Evolutionary conservation across 495 filamentous ascomycete genomes (phyloP).

Genomic region (Diplogelasinospora grovesii): DNA sequence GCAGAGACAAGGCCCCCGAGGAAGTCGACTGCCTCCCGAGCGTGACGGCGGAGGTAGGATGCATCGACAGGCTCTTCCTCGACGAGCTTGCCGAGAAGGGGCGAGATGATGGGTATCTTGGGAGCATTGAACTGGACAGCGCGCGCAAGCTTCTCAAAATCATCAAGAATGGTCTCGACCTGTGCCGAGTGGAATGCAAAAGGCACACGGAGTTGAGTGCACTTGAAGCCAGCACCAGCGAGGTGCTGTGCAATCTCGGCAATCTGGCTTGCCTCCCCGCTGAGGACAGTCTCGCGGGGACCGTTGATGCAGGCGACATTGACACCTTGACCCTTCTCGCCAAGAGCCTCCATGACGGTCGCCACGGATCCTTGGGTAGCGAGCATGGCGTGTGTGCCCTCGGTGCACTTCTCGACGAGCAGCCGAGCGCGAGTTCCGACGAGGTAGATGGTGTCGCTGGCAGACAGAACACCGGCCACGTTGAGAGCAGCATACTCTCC

Average conservation of each 20-base stretch:
- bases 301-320: conserved; percentile 59
- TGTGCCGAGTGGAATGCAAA: conserved; percentile 81
- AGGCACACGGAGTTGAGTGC: conserved; percentile 61
- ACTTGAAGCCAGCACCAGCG: conserved; percentile 53
- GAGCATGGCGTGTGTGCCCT: conserved; percentile 65
- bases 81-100: conserved; percentile 57
- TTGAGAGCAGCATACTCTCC: conserved; percentile 87
- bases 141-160: conserved; percentile 53
- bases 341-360: conserved; percentile 34
- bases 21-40: conserved; percentile 70
- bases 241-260: conserved; percentile 53
- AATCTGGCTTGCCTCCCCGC: conserved; percentile 47
- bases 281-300: conserved; percentile 53
- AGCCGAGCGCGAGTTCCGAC: conserved; percentile 72
- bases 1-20: conserved; percentile 54
- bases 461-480: conserved; percentile 71
- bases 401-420: conserved; percentile 63
- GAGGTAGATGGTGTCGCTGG: conserved; percentile 72
- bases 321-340: conserved; percentile 18
- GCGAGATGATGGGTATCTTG: conserved; percentile 64
- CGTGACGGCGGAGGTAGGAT: conserved; percentile 59
- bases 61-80: conserved; percentile 49
- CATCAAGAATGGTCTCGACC: conserved; percentile 66
- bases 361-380: conserved; percentile 44
- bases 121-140: conserved; percentile 55